Evolutionary conservation across 192 early-diverging fungal species (phyloP), one percentile per base, ranked within the genome.

Genomic region (Linnemannia hyalina): DNA sequence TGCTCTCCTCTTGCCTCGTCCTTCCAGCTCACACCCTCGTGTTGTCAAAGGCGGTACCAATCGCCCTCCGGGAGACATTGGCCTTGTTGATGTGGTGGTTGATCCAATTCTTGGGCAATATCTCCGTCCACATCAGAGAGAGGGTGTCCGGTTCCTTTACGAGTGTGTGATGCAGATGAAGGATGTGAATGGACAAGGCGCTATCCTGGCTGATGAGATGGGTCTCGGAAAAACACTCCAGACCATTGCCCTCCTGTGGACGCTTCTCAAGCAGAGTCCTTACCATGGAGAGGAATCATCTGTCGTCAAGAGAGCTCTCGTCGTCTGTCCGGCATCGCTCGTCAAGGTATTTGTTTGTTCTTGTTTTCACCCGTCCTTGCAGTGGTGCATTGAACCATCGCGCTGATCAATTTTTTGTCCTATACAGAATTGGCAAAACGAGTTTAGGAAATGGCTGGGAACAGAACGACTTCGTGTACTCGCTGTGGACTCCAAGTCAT

Each of bases 181-280:
- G 54, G 81, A 97, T 80, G 92, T 94, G 65, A 95, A 97, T 78
- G 93, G 94, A 4, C 88, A 97, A 65, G 97, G 96, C 75, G 92
- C 92, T 32, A 94, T 94, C 60, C 73, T 94, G 18, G 93, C 93
- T 1, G 93, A 94, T 75, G 93, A 94, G 74, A 94, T 94, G 93
- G 93, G 93, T 13, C 88, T 94, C 18, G 88, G 91, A 74, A 91
- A 96, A 82, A 94, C 93, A 3, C 91, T 93, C 65, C 93, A 94
- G 44, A 93, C 93, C 44, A 94, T 94, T 81, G 91, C 93, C 6
- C 84, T 94, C 36, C 81, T 94, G 29, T 90, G 74, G 89, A 89
- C 78, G 40, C 75, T 89, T 75, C 83, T 55, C 54, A 89, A 89
- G 54, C 90, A 91, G 68, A 91, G 78, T 47, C 90, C 90, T 0